These are phyloP conservation scores for Xylariaceae sp. DNA, from an alignment of 2,329 filamentous ascomycete species.

Conservation along the genomic window DNA sequence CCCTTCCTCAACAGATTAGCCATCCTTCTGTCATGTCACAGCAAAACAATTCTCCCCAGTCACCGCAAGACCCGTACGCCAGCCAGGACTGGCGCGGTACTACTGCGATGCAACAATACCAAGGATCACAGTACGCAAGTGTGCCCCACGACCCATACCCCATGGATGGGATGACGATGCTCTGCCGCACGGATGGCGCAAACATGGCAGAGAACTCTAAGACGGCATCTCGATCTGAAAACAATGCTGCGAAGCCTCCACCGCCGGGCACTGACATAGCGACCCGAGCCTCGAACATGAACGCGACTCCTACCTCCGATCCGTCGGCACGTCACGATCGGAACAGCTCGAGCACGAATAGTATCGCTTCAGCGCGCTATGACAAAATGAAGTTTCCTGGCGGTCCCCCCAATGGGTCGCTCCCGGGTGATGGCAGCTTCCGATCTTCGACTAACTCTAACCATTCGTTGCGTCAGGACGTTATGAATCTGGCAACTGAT, in stretches of 20 bases:
- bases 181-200: constrained; percentile 69
- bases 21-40: constrained; percentile 2
- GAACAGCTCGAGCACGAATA: not conserved
- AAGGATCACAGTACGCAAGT: constrained; percentile 56
- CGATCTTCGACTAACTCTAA: constrained; percentile 12
- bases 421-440: constrained; percentile 1
- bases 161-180: constrained; percentile 94
- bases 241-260: constrained; percentile 4
- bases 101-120: constrained; percentile 36
- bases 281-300: constrained; percentile 2
- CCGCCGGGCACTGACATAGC: constrained; percentile 1
- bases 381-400: constrained; percentile 3
- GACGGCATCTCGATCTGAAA: constrained; percentile 7
- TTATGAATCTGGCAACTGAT: constrained; percentile 13
- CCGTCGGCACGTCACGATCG: constrained; percentile 7
- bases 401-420: not conserved
- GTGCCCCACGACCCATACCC: constrained; percentile 93
- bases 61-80: constrained; percentile 14
- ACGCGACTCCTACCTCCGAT: not conserved
- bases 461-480: constrained; percentile 6
- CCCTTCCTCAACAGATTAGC: not conserved
- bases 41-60: not conserved
- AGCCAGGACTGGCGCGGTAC: constrained; percentile 25
- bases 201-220: constrained; percentile 45
- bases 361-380: constrained; percentile 4